These are phyloP conservation scores for Verticillium longisporum DNA, from an alignment of 2,329 filamentous ascomycete genomes.

Conservation along the genomic window DNA sequence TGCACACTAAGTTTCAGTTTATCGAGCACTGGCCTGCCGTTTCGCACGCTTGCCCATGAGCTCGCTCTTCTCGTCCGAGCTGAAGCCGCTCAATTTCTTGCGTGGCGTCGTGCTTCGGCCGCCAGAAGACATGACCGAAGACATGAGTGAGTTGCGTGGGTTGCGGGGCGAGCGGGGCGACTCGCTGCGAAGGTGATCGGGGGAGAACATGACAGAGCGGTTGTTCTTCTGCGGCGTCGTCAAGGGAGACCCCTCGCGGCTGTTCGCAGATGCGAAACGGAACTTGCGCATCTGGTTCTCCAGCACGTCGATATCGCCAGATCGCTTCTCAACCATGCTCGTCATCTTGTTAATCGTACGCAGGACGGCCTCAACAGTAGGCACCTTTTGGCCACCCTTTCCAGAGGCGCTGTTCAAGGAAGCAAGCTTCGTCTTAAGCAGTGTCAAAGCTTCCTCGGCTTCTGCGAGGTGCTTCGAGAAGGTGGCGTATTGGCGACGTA, in stretches of 20 bases:
- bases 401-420: conserved; percentile 43
- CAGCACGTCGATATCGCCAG: conserved; percentile 82
- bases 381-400: conserved; percentile 44
- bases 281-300: conserved; percentile 80
- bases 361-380: conserved; percentile 86
- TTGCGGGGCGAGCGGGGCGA: conserved; percentile 31
- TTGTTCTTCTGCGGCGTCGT: conserved; percentile 29
- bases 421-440: conserved; percentile 74
- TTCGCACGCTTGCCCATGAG: conserved; percentile 48
- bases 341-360: conserved; percentile 93
- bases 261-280: conserved; percentile 37
- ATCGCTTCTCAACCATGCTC: conserved; percentile 82
- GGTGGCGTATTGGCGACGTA: conserved; percentile 67
- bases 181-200: conserved; percentile 30
- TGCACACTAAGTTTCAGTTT: conserved; percentile 43
- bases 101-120: conserved; percentile 37
- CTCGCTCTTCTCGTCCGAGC: conserved; percentile 48
- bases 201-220: conserved; percentile 28
- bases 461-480: conserved; percentile 71
- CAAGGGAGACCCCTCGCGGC: conserved; percentile 36
- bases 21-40: conserved; percentile 43
- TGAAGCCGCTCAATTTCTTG: conserved; percentile 58
- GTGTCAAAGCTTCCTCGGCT: conserved; percentile 70
- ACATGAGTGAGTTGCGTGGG: conserved; percentile 34
- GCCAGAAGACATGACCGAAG: conserved; percentile 29